Evolutionary conservation across 192 early-diverging fungal genomes (phyloP), one percentile per base, ranked within the genome.

Genomic region (Mortierella hygrophila): DNA sequence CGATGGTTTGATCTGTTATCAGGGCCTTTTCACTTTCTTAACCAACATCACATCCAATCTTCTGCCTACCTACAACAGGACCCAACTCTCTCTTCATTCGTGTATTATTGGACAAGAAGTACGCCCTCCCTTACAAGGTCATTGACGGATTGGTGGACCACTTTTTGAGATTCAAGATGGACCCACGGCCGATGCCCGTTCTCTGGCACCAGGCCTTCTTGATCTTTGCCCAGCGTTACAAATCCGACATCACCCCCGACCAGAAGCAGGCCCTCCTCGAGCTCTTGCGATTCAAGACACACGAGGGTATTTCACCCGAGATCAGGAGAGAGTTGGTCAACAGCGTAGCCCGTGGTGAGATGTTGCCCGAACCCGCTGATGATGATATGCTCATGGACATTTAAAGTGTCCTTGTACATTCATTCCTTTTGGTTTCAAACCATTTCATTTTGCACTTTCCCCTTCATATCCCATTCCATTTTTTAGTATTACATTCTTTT

Each of bases 201-300:
- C 91, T 99, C 75, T 99, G 98, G 98, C 98, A 99, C 86, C 98
- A 99, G 90, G 89, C 97, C 9, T 89, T 99, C 69, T 90, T 99
- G 55, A 96, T 98, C 21, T 99, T 99, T 94, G 95, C 93, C 44
- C 98, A 99, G 91, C 90, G 96, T 89, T 99, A 99, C 92, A 99
- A 99, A 90, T 96, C 97, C 55, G 97, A 99, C 75, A 91, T 99
- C 78, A 95, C 97, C 1, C 92, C 94, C 10, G 98, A 98, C 81
- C 98, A 99, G 88, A 98, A 98, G 89, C 97, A 97, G 54, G 93
- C 94, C 23, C 88, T 99, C 78, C 74, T 99, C 82, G 93, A 95
- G 29, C 91, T 99, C 40, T 79, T 98, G 78, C 95, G 95, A 82
- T 81, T 90, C 75, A 96, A 98, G 83, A 88, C 84, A 70, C 98